A percentile compares a stretch with the other conserved stretches of the same genome.
phyloP scores from a whole-genome alignment of 1,284 basidiomycete species.

The Tylopilus sp. region DNA sequence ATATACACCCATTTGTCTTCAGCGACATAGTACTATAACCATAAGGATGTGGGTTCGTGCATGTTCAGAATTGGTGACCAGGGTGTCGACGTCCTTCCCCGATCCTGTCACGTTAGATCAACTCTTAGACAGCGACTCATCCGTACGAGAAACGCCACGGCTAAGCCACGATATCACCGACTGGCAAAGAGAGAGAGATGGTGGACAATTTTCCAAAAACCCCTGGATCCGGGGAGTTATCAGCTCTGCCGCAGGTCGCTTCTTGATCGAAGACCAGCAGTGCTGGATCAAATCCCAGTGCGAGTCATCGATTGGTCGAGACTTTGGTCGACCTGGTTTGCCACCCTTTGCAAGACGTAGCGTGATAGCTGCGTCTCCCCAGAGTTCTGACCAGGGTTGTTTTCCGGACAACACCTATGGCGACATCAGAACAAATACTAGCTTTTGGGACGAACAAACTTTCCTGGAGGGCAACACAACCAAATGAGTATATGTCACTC shows the following conservation, averaged over 20 bases:
- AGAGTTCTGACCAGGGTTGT: slow-evolving; percentile 23
- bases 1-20: background rate
- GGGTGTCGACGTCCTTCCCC: no score
- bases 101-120: no score
- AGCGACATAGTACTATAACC: slow-evolving; percentile 43
- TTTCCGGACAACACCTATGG: slow-evolving; percentile 16
- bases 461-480: slow-evolving; percentile 4
- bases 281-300: slow-evolving; percentile 22
- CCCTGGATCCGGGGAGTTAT: no score
- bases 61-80: slow-evolving; percentile 19
- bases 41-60: slow-evolving; percentile 60
- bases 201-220: no score
- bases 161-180: no score
- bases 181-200: no score
- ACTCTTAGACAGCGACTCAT: no score
- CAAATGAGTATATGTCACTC: no score
- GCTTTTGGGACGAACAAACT: background rate
- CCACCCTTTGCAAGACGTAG: slow-evolving; percentile 9
- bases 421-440: no score
- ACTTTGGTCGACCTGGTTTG: slow-evolving; percentile 16
- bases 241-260: slow-evolving; percentile 4
- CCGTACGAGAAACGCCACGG: no score
- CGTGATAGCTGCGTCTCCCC: slow-evolving; percentile 9
- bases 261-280: slow-evolving; percentile 18
- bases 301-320: slow-evolving; percentile 10